These are phyloP conservation scores for Hanseniaspora singularis DNA, from an alignment of 805 yeast genomes.

Conservation along the genomic window DNA sequence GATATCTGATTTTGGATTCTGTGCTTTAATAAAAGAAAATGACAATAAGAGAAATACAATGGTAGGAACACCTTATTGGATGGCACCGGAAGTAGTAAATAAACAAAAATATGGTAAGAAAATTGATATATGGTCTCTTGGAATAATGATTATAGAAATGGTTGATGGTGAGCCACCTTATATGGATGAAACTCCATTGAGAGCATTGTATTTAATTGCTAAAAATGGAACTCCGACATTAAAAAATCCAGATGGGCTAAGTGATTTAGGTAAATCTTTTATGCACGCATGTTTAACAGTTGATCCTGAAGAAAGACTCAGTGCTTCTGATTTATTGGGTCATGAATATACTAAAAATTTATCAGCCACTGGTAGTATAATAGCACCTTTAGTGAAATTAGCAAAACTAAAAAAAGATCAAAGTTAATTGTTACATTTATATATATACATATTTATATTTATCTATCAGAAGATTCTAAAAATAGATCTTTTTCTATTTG, in stretches of 20 bases:
- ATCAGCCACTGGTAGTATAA: slow-evolving; percentile 48
- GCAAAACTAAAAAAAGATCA: slow-evolving; percentile 56
- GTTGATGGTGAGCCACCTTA: slow-evolving; percentile 99
- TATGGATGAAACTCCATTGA: slow-evolving; percentile 85
- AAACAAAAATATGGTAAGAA: slow-evolving; percentile 93
- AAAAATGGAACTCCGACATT: slow-evolving; percentile 93
- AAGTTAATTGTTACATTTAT: slow-evolving; percentile 19
- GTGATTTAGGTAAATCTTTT: slow-evolving; percentile 54
- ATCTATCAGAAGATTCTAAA: neutral
- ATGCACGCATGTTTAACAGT: slow-evolving; percentile 71
- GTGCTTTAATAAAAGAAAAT: slow-evolving; percentile 80
- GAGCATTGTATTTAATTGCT: slow-evolving; percentile 87
- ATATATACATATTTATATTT: neutral
- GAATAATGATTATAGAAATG: slow-evolving; percentile 98
- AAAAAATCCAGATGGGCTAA: slow-evolving; percentile 73
- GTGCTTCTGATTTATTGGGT: slow-evolving; percentile 57
- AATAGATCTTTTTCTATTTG: neutral
- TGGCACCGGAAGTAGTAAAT: slow-evolving; percentile 98
- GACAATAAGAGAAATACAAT: slow-evolving; percentile 86
- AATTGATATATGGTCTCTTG: slow-evolving; percentile 95
- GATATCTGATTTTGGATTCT: slow-evolving; percentile 90
- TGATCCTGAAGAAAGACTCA: slow-evolving; percentile 66
- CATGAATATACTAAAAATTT: slow-evolving; percentile 49
- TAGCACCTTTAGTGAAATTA: slow-evolving; percentile 63
- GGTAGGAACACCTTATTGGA: slow-evolving; percentile 99